Evolutionary conservation across 2,329 filamentous ascomycete species (phyloP).

Genomic region (Aspergillus thermomutatus): DNA sequence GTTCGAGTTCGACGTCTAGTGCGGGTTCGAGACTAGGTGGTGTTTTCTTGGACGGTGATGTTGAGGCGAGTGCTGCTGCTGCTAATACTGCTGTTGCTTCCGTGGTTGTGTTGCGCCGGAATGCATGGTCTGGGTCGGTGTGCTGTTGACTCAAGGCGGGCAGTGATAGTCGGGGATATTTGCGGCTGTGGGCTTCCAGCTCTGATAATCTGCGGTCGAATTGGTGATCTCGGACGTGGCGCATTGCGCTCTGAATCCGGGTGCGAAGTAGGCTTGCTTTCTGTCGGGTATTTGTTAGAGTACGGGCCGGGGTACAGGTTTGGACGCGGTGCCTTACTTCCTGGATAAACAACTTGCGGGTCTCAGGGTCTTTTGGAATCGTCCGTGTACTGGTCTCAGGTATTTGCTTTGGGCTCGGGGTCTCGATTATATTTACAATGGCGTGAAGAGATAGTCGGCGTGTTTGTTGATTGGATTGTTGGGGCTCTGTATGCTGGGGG

Average conservation of each 20-base stretch:
- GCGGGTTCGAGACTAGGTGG: slow-evolving; percentile 14
- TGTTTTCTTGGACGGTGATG: neutral
- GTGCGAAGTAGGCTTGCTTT: slow-evolving; percentile 39
- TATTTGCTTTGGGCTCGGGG: neutral
- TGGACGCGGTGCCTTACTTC: slow-evolving; percentile 25
- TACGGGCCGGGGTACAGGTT: neutral
- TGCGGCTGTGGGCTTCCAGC: slow-evolving; percentile 40
- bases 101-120: neutral
- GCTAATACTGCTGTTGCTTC: neutral
- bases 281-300: slow-evolving; percentile 22
- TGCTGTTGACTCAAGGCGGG: slow-evolving; percentile 8
- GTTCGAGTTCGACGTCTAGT: slow-evolving; percentile 12
- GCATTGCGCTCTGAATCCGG: slow-evolving; percentile 41
- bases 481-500: slow-evolving; percentile 7
- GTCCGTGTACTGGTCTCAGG: slow-evolving; percentile 9
- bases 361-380: slow-evolving; percentile 33
- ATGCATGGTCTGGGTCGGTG: neutral
- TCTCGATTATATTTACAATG: slow-evolving; percentile 9
- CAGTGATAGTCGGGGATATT: slow-evolving; percentile 28
- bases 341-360: slow-evolving; percentile 40
- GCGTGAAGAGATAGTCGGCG: slow-evolving; percentile 8
- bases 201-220: slow-evolving; percentile 40
- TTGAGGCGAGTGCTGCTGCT: neutral
- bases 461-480: slow-evolving; percentile 18
- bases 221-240: slow-evolving; percentile 34